phyloP scores from a whole-genome alignment of 2,329 filamentous ascomycete species.

The Pochonia chlamydosporia region DNA sequence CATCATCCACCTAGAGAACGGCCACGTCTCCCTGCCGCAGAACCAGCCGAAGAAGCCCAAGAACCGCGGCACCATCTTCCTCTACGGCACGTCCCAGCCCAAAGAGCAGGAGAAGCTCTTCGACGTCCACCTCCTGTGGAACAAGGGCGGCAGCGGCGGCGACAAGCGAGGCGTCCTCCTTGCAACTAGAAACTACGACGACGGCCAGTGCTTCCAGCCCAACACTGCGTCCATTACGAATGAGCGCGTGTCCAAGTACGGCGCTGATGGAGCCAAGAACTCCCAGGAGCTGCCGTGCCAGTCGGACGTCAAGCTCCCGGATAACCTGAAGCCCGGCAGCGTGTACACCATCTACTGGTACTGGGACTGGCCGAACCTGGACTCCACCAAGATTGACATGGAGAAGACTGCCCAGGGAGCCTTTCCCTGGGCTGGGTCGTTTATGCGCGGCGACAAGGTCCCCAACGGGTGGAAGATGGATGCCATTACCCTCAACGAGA shows the following conservation, averaged over 20 bases:
- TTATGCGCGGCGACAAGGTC: slow-evolving; percentile 31
- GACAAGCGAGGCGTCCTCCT: slow-evolving; percentile 72
- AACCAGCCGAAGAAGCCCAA: slow-evolving; percentile 52
- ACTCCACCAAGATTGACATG: slow-evolving; percentile 33
- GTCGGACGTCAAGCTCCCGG: slow-evolving; percentile 70
- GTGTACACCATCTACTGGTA: slow-evolving; percentile 89
- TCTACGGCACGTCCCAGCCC: slow-evolving; percentile 65
- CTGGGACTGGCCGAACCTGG: slow-evolving; percentile 81
- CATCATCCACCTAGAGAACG: slow-evolving; percentile 67
- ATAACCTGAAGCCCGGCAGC: slow-evolving; percentile 53
- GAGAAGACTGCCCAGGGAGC: slow-evolving; percentile 32
- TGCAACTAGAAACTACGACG: slow-evolving; percentile 76
- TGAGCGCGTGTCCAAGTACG: slow-evolving; percentile 51
- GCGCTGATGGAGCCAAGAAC: slow-evolving; percentile 45
- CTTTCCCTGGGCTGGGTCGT: slow-evolving; percentile 36
- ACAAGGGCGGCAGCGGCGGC: slow-evolving; percentile 70
- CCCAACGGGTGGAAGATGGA: slow-evolving; percentile 29
- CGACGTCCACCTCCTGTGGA: slow-evolving; percentile 77
- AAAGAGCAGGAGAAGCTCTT: slow-evolving; percentile 40
- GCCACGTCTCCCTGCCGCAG: slow-evolving; percentile 60
- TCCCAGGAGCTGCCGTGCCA: slow-evolving; percentile 70
- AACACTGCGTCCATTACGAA: slow-evolving; percentile 55
- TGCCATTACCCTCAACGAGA: slow-evolving; percentile 31
- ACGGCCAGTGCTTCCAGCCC: slow-evolving; percentile 82
- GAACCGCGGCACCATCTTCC: slow-evolving; percentile 66